Evolutionary conservation across 2,329 filamentous ascomycete species (phyloP).

Genomic region (Epichloe typhina): DNA sequence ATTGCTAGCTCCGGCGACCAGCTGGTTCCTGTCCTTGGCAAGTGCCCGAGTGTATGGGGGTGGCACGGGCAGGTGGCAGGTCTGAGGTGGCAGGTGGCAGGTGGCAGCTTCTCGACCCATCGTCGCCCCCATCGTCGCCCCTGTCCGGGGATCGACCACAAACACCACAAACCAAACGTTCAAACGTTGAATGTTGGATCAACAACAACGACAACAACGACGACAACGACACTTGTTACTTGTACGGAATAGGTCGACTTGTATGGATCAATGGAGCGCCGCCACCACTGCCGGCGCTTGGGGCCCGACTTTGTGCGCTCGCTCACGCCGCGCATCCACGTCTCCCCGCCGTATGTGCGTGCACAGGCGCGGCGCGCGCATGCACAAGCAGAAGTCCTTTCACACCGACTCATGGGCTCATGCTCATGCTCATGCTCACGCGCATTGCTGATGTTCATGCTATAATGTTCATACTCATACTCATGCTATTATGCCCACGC

Average conservation of each 20-base stretch:
- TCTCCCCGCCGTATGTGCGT: neutral
- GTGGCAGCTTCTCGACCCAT: neutral
- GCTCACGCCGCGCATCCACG: conserved; percentile 1
- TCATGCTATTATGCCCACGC: neutral
- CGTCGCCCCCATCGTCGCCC: neutral
- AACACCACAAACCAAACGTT: neutral
- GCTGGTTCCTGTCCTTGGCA: too few species aligned
- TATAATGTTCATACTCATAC: too few species aligned
- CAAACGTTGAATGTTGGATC: too few species aligned
- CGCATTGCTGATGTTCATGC: neutral
- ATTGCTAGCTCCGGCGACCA: too few species aligned
- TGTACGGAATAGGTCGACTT: too few species aligned
- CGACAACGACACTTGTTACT: too few species aligned
- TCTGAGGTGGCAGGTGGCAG: too few species aligned
- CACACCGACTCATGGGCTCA: conserved; percentile 1
- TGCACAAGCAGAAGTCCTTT: neutral
- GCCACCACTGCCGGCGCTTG: conserved; percentile 1
- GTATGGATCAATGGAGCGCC: neutral
- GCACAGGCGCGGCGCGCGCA: neutral
- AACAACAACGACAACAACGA: too few species aligned
- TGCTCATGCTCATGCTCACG: neutral
- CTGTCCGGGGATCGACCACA: neutral
- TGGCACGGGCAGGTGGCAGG: too few species aligned
- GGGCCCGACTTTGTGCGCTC: conserved; percentile 3
- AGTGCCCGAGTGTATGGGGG: too few species aligned